A percentile compares a stretch with the other conserved stretches of the same genome.
phyloP scores from a whole-genome alignment of 2,329 filamentous ascomycete species.

The Ceratocystis cubensis region DNA sequence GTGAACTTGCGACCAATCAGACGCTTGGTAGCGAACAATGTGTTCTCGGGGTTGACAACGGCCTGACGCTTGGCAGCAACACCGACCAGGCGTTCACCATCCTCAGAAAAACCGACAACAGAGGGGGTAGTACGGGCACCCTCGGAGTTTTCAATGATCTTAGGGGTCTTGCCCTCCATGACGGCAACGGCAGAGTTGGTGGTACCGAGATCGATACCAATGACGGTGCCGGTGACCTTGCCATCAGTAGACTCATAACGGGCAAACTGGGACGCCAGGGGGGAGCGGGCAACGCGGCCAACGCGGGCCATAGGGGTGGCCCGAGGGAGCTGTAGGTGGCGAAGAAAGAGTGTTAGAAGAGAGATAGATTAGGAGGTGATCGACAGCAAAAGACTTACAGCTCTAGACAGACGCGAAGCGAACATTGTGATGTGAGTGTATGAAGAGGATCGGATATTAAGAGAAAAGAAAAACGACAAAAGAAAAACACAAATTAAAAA shows the following conservation, averaged over 20 bases:
- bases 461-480: conserved; percentile 25
- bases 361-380: not conserved
- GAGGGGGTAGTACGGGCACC: conserved; percentile 87
- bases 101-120: conserved; percentile 88
- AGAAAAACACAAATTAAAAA: conserved; percentile 26
- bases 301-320: conserved; percentile 53
- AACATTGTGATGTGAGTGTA: conserved; percentile 47
- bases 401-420: conserved; percentile 58
- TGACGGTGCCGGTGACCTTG: conserved; percentile 91
- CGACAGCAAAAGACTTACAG: conserved; percentile 44
- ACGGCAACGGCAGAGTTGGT: conserved; percentile 96
- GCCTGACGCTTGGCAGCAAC: conserved; percentile 96
- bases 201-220: conserved; percentile 96
- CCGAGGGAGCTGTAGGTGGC: conserved; percentile 54
- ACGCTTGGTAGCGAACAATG: conserved; percentile 95
- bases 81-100: conserved; percentile 92
- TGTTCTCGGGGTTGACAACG: conserved; percentile 97
- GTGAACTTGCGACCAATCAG: conserved; percentile 96
- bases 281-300: conserved; percentile 53
- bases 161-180: conserved; percentile 92
- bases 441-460: conserved; percentile 27
- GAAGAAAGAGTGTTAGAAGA: not conserved
- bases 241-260: conserved; percentile 66
- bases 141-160: conserved; percentile 97
- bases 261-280: conserved; percentile 60